Evolutionary conservation across 345 rosid species (phyloP).

Genomic region (Corymbia maculata): DNA sequence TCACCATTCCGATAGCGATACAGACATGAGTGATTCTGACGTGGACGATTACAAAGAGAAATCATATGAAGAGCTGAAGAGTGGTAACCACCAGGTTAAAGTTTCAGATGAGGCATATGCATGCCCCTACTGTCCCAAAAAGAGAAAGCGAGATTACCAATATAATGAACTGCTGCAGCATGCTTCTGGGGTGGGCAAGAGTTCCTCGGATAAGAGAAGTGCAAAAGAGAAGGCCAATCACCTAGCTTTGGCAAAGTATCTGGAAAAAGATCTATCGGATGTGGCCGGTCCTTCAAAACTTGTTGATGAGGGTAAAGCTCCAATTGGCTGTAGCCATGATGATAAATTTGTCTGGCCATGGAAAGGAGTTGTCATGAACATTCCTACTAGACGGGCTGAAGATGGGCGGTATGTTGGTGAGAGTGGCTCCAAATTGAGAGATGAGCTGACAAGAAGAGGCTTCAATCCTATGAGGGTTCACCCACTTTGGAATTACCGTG

Average conservation of each 20-base stretch:
- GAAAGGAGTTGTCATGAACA: conserved; percentile 76
- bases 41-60: conserved; percentile 34
- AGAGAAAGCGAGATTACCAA: conserved; percentile 50
- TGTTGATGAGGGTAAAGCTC: conserved; percentile 4
- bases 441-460: conserved; percentile 64
- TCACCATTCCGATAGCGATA: not conserved
- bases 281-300: conserved; percentile 19
- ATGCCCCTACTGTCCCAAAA: conserved; percentile 81
- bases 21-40: conserved; percentile 14
- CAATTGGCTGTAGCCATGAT: conserved; percentile 30
- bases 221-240: conserved; percentile 70
- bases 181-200: conserved; percentile 92
- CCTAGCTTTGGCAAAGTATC: conserved; percentile 69
- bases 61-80: conserved; percentile 62
- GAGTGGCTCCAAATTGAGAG: conserved; percentile 83
- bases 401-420: conserved; percentile 66
- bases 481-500: conserved; percentile 75
- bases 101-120: conserved; percentile 43
- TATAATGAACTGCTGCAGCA: conserved; percentile 81
- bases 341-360: conserved; percentile 88
- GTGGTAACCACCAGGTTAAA: conserved; percentile 49
- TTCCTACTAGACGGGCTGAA: conserved; percentile 51
- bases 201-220: conserved; percentile 62
- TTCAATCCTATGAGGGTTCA: conserved; percentile 78
- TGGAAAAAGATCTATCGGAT: conserved; percentile 21